Evolutionary conservation across 768 basidiomycete genomes (phyloP), one percentile per base, ranked within the genome.

Genomic region (Daedaleopsis nitida): DNA sequence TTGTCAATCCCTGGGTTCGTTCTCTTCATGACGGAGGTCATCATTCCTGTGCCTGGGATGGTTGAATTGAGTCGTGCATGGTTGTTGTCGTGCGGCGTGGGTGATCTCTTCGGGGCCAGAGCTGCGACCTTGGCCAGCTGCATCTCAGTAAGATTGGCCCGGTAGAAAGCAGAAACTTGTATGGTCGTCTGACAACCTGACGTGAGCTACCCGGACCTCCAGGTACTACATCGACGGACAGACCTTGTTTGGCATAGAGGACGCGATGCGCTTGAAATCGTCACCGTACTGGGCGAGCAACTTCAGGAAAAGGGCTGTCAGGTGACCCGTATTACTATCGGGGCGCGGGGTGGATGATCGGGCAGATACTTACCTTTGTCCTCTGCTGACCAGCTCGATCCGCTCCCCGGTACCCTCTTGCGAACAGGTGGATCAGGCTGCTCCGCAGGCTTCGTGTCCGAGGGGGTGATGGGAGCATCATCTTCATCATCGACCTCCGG

Each of bases 201-300:
- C 51, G 58, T 60, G 48, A 38, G 51, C 59, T 39, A 32, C 39
- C 17, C n/a, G 21, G 24, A 9, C 17, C 16, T 16, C 13, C 16
- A 16, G 10, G 14, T 43, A 13, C 11, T n/a, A 51, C 27, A 19
- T 32, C 14, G 38, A 16, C 17, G 42, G 32, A 70, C 72, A 49
- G 63, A 82, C 85, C 79, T 86, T 86, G 71, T 81, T 83, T 7
- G 83, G 85, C 79, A 92, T 81, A 5, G 81, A 81, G 3, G 85
- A 80, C 1, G 89, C 85, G 53, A 92, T 87, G n/a, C 83, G 80
- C 66, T 85, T 82, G 67, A 86, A 86, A 67, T 92, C 82, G 56
- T 82, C 80, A 38, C 88, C 89, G 70, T 89, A 80, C 59, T 83
- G 77, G n/a, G 76, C 74, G 17, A 90, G 76, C 42, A 91, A 77